These are phyloP conservation scores for Apophysomyces sp. DNA, from an alignment of 371 early-diverging fungal genomes.

Conservation along the genomic window DNA sequence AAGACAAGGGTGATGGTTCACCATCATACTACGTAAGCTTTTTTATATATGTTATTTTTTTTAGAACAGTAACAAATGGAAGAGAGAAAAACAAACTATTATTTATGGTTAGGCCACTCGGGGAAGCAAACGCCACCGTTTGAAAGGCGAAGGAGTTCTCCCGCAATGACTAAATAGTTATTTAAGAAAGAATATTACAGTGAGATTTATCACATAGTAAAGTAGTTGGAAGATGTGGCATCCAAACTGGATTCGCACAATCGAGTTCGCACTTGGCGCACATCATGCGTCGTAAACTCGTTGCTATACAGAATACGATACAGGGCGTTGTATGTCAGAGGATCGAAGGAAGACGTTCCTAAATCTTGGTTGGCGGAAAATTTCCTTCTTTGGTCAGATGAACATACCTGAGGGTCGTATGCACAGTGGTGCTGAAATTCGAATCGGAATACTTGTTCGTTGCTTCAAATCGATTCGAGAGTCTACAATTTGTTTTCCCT, in stretches of 20 bases:
- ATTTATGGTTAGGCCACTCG: neutral
- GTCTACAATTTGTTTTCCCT: neutral
- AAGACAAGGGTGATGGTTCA: neutral
- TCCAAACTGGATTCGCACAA: slow-evolving; percentile 4
- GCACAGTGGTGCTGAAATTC: slow-evolving; percentile 1
- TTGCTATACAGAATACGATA: neutral
- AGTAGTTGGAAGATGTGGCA: neutral
- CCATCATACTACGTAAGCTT: neutral
- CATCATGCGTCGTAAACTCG: neutral
- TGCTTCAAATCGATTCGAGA: slow-evolving; percentile 2
- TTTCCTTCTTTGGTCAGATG: neutral
- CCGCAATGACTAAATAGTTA: neutral
- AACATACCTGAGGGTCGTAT: neutral
- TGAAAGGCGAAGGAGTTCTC: neutral
- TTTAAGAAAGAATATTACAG: neutral
- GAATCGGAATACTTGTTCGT: slow-evolving; percentile 1
- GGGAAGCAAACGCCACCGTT: neutral
- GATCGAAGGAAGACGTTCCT: neutral
- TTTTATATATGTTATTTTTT: too few species aligned
- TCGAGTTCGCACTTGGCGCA: neutral
- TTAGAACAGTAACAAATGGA: too few species aligned
- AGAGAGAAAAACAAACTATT: neutral
- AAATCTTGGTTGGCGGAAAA: neutral
- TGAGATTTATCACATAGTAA: neutral
- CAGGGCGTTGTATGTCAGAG: neutral